Evolutionary conservation across 2,329 filamentous ascomycete genomes (phyloP).

Genomic region (Trichophyton benhamiae): DNA sequence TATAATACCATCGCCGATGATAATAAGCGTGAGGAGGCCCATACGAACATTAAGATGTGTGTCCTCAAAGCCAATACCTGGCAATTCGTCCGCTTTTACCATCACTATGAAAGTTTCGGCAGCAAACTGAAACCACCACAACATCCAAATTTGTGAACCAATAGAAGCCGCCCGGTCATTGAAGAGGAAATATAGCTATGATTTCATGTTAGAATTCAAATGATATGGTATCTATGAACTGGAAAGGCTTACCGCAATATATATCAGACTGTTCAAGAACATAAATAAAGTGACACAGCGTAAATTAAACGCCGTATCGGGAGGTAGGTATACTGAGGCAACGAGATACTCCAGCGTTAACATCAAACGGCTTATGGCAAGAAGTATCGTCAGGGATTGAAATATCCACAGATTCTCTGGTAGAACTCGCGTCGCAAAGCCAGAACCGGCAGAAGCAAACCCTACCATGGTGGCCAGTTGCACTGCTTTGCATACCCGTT

Average conservation of each 20-base stretch:
- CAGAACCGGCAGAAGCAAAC: conserved; percentile 48
- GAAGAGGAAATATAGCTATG: conserved; percentile 27
- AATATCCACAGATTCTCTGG: conserved; percentile 35
- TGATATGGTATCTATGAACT: not conserved
- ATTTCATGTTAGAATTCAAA: not conserved
- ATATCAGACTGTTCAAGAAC: not conserved
- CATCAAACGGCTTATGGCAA: conserved; percentile 43
- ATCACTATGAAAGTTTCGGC: conserved; percentile 44
- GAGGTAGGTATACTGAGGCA: conserved; percentile 17
- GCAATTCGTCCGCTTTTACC: conserved; percentile 42
- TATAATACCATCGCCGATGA: conserved; percentile 55
- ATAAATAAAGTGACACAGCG: not conserved
- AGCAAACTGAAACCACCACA: conserved; percentile 45
- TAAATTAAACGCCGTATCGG: not conserved
- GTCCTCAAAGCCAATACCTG: conserved; percentile 47
- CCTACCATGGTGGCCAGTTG: conserved; percentile 55
- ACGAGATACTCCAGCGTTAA: conserved; percentile 44
- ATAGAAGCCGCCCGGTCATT: conserved; percentile 13
- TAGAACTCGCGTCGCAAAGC: conserved; percentile 26
- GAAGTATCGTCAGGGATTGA: conserved; percentile 29
- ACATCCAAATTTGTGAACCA: conserved; percentile 29
- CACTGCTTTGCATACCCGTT: conserved; percentile 45
- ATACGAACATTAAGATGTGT: conserved; percentile 54
- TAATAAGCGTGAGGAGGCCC: conserved; percentile 52
- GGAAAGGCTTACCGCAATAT: not conserved